These are phyloP conservation scores for Coniochaeta sp. DNA, from an alignment of 2,329 filamentous ascomycete genomes.

Conservation along the genomic window DNA sequence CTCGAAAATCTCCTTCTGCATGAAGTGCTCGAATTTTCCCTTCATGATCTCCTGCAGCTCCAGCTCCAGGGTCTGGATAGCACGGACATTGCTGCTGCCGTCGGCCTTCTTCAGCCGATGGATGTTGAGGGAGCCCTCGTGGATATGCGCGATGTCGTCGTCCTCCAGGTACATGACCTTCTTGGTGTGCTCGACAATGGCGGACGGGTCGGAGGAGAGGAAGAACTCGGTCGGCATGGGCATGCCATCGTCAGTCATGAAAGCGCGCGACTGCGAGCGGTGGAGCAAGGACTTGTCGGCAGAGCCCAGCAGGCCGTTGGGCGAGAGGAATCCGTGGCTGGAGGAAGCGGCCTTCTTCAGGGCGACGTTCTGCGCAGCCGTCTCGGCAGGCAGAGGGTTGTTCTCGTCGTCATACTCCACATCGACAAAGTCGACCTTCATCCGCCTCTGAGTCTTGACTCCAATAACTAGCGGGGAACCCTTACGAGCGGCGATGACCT, in stretches of 20 bases:
- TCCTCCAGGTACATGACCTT: constrained; percentile 99
- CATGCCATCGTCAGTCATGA: constrained; percentile 96
- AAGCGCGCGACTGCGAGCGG: constrained; percentile 95
- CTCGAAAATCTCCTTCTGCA: constrained; percentile 99
- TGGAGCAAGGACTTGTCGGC: constrained; percentile 97
- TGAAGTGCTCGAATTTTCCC: constrained; percentile 99
- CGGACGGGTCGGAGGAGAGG: constrained; percentile 95
- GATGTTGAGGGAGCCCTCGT: constrained; percentile 98
- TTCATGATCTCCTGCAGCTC: constrained; percentile 99
- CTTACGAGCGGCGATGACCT: constrained; percentile 96
- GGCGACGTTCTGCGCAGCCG: constrained; percentile 91
- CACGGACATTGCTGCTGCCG: constrained; percentile 91
- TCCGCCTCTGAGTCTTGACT: constrained; percentile 94
- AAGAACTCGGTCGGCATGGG: constrained; percentile 99
- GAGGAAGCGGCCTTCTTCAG: constrained; percentile 89
- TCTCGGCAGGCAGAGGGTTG: constrained; percentile 78
- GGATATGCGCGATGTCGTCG: constrained; percentile 98
- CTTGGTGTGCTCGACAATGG: constrained; percentile 99
- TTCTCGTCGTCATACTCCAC: constrained; percentile 93
- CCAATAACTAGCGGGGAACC: constrained; percentile 96
- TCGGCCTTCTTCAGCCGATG: constrained; percentile 97
- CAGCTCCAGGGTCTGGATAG: constrained; percentile 96
- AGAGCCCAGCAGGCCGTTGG: constrained; percentile 68
- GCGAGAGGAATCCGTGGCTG: constrained; percentile 59
- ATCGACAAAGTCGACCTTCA: constrained; percentile 99